Evolutionary conservation across 1,284 basidiomycete genomes (phyloP).

Genomic region (Moniliella sp.): DNA sequence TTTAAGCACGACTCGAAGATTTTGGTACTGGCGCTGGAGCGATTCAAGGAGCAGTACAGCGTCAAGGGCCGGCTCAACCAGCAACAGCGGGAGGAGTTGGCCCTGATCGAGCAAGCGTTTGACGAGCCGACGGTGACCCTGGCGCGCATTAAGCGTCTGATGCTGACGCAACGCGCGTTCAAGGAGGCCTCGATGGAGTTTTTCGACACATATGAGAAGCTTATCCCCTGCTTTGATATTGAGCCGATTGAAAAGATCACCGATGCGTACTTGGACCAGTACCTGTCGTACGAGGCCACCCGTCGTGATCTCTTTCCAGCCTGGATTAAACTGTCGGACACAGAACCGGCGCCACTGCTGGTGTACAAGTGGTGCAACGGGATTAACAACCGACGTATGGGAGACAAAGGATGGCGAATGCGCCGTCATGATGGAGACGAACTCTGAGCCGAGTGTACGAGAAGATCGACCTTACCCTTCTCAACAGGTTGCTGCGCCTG

Average conservation of each 20-base stretch:
- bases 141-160: constrained; percentile 31
- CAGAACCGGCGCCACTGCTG: constrained; percentile 28
- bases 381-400: constrained; percentile 31
- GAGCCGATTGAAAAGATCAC: constrained; percentile 34
- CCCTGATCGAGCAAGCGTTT: constrained; percentile 32
- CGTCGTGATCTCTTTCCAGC: constrained; percentile 33
- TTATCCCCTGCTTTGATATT: constrained; percentile 30
- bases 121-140: constrained; percentile 33
- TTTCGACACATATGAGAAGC: constrained; percentile 29
- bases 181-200: constrained; percentile 32
- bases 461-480: constrained; percentile 31
- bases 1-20: constrained; percentile 33
- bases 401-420: constrained; percentile 30
- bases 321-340: constrained; percentile 33
- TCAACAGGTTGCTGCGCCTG: constrained; percentile 28
- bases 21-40: constrained; percentile 27
- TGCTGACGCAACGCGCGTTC: constrained; percentile 32
- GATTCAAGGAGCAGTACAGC: constrained; percentile 30
- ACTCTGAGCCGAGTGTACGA: constrained; percentile 29
- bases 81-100: constrained; percentile 31
- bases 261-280: constrained; percentile 31
- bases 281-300: constrained; percentile 32
- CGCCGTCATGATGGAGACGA: constrained; percentile 33
- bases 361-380: constrained; percentile 34
- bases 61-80: constrained; percentile 32